phyloP scores from a whole-genome alignment of 495 filamentous ascomycete genomes.

The Lasiosphaeria hispida region DNA sequence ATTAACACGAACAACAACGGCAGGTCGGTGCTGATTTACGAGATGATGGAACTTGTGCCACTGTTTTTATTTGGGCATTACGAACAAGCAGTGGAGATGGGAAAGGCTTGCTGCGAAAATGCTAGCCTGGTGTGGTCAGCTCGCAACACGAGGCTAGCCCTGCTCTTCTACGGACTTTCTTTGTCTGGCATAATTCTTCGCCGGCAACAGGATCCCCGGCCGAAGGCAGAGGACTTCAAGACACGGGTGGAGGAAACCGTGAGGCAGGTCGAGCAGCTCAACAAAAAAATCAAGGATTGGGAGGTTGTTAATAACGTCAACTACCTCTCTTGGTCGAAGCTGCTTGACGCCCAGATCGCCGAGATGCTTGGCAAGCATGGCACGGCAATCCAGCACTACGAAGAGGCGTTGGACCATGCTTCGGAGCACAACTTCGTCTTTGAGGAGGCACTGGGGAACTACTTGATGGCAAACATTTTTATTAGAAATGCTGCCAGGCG shows the following conservation, averaged over 20 bases:
- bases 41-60: conserved; percentile 66
- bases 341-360: conserved; percentile 69
- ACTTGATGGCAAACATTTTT: conserved; percentile 73
- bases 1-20: conserved; percentile 38
- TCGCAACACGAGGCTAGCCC: conserved; percentile 60
- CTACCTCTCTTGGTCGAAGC: conserved; percentile 71
- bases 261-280: conserved; percentile 51
- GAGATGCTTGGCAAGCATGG: conserved; percentile 65
- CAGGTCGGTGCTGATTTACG: conserved; percentile 68
- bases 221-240: conserved; percentile 50
- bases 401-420: conserved; percentile 76
- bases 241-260: conserved; percentile 57
- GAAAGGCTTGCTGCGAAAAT: conserved; percentile 57
- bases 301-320: conserved; percentile 69
- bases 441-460: conserved; percentile 77
- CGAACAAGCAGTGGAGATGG: conserved; percentile 64
- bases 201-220: conserved; percentile 50
- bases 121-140: conserved; percentile 68
- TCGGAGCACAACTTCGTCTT: conserved; percentile 72
- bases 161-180: conserved; percentile 68
- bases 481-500: conserved; percentile 67
- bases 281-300: conserved; percentile 64
- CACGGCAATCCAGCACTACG: conserved; percentile 62
- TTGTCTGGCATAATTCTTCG: conserved; percentile 63
- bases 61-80: conserved; percentile 77